Conservation (phyloP, 2,329 filamentous ascomycete species). For the Calonectria multiphialidica region DNA sequence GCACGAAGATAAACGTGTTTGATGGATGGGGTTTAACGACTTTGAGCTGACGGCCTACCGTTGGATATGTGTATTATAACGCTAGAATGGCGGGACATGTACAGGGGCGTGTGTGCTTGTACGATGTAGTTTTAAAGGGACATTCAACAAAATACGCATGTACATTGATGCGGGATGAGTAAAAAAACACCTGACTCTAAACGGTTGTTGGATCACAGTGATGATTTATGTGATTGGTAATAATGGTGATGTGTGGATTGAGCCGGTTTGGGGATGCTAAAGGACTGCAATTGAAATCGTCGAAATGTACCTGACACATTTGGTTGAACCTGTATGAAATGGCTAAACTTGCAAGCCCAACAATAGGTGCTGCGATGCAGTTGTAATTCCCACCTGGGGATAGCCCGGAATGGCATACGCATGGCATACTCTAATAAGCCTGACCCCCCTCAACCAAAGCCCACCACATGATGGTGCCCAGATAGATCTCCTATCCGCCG, state of each 20-base stretch:
- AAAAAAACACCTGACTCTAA: constrained; percentile 2
- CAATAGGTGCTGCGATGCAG: not conserved
- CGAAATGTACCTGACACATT: no score
- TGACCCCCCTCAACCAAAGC: no score
- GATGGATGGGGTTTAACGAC: not conserved
- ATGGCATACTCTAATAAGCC: not conserved
- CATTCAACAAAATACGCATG: constrained; percentile 37
- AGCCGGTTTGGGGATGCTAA: not conserved
- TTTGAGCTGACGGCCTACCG: not conserved
- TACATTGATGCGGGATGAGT: constrained; percentile 31
- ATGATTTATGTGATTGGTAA: not conserved
- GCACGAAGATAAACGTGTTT: constrained; percentile 36
- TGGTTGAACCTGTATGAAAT: not conserved
- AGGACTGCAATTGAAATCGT: not conserved
- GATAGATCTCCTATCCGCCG: not conserved
- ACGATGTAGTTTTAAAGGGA: constrained; percentile 41
- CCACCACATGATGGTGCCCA: not conserved
- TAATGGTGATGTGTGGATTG: not conserved
- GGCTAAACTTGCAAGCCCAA: not conserved
- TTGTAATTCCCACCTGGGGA: not conserved
- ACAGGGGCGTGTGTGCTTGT: constrained; percentile 35
- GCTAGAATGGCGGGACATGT: constrained; percentile 37
- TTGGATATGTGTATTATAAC: constrained; percentile 41
- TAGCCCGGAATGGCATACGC: not conserved
- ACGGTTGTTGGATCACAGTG: not conserved